These are phyloP conservation scores for Allomyces arbusculus DNA, from an alignment of 192 early-diverging fungal genomes.

Conservation along the genomic window DNA sequence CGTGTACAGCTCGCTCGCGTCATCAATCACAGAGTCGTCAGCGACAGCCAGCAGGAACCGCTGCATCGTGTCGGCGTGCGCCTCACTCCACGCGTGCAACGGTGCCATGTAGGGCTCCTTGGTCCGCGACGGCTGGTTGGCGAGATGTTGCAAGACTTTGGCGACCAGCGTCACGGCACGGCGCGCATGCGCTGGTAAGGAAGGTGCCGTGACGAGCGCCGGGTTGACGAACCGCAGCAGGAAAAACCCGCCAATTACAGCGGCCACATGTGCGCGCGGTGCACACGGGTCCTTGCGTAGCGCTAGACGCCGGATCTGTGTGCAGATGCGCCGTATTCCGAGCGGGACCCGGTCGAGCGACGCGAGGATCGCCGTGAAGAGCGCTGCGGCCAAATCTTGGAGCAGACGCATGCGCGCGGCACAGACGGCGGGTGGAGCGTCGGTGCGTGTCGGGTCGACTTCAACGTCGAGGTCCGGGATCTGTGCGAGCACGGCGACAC, in stretches of 20 bases:
- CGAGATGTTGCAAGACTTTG: constrained; percentile 85
- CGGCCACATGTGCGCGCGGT: constrained; percentile 68
- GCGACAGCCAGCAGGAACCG: constrained; percentile 77
- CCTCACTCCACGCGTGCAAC: constrained; percentile 77
- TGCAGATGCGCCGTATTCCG: constrained; percentile 96
- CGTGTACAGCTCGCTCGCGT: too few relatives aligned
- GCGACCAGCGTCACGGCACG: constrained; percentile 84
- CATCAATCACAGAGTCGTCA: constrained; percentile 49
- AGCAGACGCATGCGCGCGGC: constrained; percentile 54
- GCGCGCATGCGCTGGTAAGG: constrained; percentile 54
- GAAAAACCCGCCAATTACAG: constrained; percentile 92
- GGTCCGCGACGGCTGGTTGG: constrained; percentile 76
- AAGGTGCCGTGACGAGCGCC: constrained; percentile 81
- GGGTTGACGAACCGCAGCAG: constrained; percentile 93
- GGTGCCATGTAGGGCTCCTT: constrained; percentile 84
- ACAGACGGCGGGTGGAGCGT: constrained; percentile 9
- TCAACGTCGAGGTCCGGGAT: constrained; percentile 73
- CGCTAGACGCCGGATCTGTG: constrained; percentile 81
- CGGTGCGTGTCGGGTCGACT: constrained; percentile 54
- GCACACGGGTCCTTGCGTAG: constrained; percentile 82
- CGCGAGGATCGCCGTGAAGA: constrained; percentile 70
- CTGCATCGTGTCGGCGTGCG: constrained; percentile 65
- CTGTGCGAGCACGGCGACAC: constrained; percentile 60
- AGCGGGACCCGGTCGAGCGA: constrained; percentile 72
- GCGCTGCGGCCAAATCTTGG: constrained; percentile 64